Evolutionary conservation across 108 stramenopile genomes (phyloP), one percentile per base, ranked within the genome.

Genomic region (Discostella stelligeroides): DNA sequence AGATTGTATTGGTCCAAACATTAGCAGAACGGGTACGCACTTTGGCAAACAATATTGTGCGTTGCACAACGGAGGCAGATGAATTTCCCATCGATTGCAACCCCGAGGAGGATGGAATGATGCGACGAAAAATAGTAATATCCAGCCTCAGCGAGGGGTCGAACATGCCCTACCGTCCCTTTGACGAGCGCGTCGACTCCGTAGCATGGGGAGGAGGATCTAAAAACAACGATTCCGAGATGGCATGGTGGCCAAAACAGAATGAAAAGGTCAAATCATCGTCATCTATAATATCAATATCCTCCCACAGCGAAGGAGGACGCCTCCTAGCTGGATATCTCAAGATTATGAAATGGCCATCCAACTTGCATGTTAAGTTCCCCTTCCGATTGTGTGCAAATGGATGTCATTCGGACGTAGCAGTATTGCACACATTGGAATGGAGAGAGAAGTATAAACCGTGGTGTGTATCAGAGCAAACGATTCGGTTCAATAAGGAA

Each of bases 391-490:
- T 84, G 17, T 88, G 86, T 45, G 47, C 70, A 24, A 63, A 72
- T 11, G 85, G 88, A 18, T 92, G 88, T 68, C 57, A 75, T 40
- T 75, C 87, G 11, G 83, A 88, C 15, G 71, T 82, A 14, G 75
- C 87, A 4, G 12, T 92, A 13, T 40, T 62, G 13, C 88, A 92
- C 65, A 86, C 88, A 23, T 51, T 92, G 47, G 81, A 86, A 57
- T 92, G 79, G 72, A 61, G 91, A 40, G 88, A 89, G 72, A 83
- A 79, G 29, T 92, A 86, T 68, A 75, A 74, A 51, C 91, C 88
- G 11, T 92, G 86, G 87, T 62, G 74, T 47, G 68, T 85, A 1
- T 66, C 87, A 27, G 87, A 85, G 4, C 43, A 70, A 2, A 58
- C 72, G 24, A 73, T 85, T 0, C 50, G 70, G 24, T 85, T 83